Percentiles rank a stretch among this genome's conserved stretches.
These are phyloP conservation scores for Cyberlindnera xishuangbannaensis DNA, from an alignment of 805 yeast genomes.

Conservation along the genomic window DNA sequence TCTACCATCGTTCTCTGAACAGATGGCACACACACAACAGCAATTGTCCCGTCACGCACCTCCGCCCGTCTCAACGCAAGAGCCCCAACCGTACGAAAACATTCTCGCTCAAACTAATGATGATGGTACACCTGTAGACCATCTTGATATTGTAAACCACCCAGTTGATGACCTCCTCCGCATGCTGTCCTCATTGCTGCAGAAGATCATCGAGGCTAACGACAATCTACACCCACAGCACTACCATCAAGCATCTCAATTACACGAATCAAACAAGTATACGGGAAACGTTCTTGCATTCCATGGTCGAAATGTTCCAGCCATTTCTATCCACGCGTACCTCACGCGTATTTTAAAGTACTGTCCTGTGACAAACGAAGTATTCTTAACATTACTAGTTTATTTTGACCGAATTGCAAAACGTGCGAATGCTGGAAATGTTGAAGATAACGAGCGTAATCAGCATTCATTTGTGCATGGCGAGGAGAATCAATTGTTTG, in stretches of 20 bases:
- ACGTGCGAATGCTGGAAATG: constrained; percentile 54
- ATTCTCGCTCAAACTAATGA: constrained; percentile 5
- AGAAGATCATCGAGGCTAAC: constrained; percentile 85
- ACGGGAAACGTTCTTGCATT: constrained; percentile 77
- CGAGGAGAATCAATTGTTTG: constrained; percentile 59
- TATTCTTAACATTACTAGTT: constrained; percentile 80
- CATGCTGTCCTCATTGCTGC: constrained; percentile 81
- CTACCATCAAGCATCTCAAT: constrained; percentile 24
- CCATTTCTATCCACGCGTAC: constrained; percentile 87
- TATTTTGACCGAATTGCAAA: constrained; percentile 93
- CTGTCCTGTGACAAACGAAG: constrained; percentile 98
- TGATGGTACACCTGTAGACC: constrained; percentile 12
- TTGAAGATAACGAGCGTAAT: constrained; percentile 18
- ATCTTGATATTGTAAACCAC: constrained; percentile 62
- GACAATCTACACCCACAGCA: constrained; percentile 70
- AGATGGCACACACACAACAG: constrained; percentile 14
- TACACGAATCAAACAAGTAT: constrained; percentile 37
- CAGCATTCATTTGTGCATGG: constrained; percentile 6
- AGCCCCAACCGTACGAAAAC: constrained; percentile 9
- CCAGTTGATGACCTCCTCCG: constrained; percentile 74
- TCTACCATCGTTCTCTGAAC: constrained; percentile 7
- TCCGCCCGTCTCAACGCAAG: constrained; percentile 11
- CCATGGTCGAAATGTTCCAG: constrained; percentile 94
- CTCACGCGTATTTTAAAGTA: constrained; percentile 86
- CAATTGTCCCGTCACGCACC: constrained; percentile 8